Percentiles rank a stretch among this genome's conserved stretches.
Evolutionary conservation across 495 filamentous ascomycete genomes (phyloP).

Genomic region (Neurospora sp.): DNA sequence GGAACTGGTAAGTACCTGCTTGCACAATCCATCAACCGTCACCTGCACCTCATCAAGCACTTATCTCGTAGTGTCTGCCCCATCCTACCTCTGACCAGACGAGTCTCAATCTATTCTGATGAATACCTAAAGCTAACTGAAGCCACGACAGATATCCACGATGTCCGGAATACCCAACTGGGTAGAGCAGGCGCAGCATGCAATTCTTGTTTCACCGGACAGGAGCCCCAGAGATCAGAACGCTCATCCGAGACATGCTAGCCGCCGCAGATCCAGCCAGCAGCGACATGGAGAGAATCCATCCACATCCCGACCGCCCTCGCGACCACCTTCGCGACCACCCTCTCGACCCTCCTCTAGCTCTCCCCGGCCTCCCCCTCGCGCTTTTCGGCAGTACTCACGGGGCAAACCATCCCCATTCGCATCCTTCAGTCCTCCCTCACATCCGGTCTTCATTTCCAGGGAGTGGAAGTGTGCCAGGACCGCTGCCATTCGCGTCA

Average conservation of each 20-base stretch:
- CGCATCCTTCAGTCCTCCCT: background rate
- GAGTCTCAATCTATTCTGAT: background rate
- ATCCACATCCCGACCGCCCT: constrained; percentile 30
- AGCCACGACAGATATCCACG: background rate
- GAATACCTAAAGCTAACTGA: background rate
- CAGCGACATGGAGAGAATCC: background rate
- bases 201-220: background rate
- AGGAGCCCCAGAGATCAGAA: background rate
- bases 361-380: background rate
- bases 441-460: constrained; percentile 7
- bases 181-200: background rate
- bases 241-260: background rate
- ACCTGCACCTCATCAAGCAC: background rate
- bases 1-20: background rate
- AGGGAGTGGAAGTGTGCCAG: constrained; percentile 15
- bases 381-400: background rate
- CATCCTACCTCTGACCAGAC: background rate
- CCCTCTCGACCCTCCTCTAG: background rate
- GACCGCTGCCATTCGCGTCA: constrained; percentile 17
- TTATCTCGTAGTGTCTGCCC: background rate
- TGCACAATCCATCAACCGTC: background rate
- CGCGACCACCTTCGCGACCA: constrained; percentile 4
- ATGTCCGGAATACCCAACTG: background rate
- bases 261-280: background rate
- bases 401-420: background rate